Base-by-base conservation (phyloP, 148 eudicot genomes). In the Fallopia convolvulus region DNA sequence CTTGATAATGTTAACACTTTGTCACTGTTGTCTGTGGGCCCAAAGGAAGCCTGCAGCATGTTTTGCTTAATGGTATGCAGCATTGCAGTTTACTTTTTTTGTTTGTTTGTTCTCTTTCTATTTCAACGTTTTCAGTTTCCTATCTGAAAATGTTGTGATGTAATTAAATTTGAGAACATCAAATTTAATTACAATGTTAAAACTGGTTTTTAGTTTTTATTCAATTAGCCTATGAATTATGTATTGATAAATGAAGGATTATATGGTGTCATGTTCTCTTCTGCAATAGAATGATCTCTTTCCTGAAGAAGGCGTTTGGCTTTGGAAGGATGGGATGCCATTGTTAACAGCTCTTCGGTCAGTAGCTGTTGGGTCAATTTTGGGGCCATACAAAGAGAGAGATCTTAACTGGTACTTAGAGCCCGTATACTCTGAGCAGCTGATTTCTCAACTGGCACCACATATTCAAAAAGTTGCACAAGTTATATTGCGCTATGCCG, bases 271-370 rank as follows among this genome's bases (percentile, higher is more conserved):
- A 3, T 68, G 5, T 68, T 36, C 44, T 68, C 55, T 78, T 56
- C 49, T 23, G 32, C 46, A 68, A 70, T 79, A 96, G 99, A 96
- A 87, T 86, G 99, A 93, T 88, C 84, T 96, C 72, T 80, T 96
- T 53, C 98, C 99, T 48, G 97, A 90, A 66, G 99, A 93, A 89
- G 88, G 93, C 74, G 82, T 87, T 77, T 80, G 93, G 89, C 86
- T 86, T 75, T 96, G 98, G 98, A 91, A 90, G 86, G 90, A 90
- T 80, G 94, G 93, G 66, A 85, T 87, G 85, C 99, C 99, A 9
- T 85, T 89, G 87, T 80, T 90, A 79, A 91, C 88, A 78, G 85
- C 89, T 66, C 84, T 87, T 72, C 89, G 99, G 82, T 83, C 84
- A 10, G 83, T 91, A 82, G 92, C 98, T 42, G 83, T 90, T 74